These are phyloP conservation scores for Phaffia australis DNA, from an alignment of 768 basidiomycete genomes.

Conservation along the genomic window DNA sequence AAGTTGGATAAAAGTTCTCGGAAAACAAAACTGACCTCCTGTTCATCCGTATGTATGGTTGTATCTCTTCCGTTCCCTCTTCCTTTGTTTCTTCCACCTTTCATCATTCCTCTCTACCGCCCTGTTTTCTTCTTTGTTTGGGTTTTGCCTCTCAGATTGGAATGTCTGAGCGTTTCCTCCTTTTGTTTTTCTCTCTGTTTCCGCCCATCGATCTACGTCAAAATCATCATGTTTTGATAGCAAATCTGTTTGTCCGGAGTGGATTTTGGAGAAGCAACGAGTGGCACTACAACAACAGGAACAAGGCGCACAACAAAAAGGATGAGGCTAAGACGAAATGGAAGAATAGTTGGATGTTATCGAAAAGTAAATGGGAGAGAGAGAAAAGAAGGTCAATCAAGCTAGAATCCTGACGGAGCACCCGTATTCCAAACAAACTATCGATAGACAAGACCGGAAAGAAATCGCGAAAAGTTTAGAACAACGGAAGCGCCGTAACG, in stretches of 20 bases:
- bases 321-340: background rate
- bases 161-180: background rate
- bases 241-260: constrained; percentile 11
- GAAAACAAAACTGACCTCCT: constrained; percentile 65
- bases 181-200: background rate
- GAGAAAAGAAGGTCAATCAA: background rate
- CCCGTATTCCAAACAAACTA: background rate
- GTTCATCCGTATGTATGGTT: constrained; percentile 65
- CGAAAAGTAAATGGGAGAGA: background rate
- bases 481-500: background rate
- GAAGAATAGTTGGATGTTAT: background rate
- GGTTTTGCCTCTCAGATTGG: background rate
- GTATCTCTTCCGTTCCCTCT: constrained; percentile 51
- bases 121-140: too few species aligned
- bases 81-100: background rate
- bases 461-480: background rate
- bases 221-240: background rate
- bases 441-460: background rate
- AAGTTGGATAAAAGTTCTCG: constrained; percentile 33
- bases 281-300: background rate
- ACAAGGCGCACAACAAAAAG: background rate
- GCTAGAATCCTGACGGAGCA: background rate
- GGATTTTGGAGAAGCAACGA: background rate
- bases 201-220: constrained; percentile 1
- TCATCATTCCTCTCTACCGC: too few species aligned